phyloP scores from a whole-genome alignment of 2,329 filamentous ascomycete species.

The Aspergillus costaricaensis region DNA sequence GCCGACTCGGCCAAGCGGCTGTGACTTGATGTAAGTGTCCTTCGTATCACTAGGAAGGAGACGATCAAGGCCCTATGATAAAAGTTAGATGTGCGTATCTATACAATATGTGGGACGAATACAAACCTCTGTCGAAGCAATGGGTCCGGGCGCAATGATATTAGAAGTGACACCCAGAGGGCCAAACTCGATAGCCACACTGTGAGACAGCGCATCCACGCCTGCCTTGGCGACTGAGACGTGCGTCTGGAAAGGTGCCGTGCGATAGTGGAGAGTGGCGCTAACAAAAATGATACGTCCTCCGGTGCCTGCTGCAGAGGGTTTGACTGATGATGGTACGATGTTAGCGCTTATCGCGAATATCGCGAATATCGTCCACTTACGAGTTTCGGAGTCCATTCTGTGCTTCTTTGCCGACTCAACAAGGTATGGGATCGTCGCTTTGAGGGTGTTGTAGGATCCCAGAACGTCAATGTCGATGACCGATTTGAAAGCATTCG shows the following conservation, averaged over 20 bases:
- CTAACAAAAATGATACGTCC: conserved; percentile 89
- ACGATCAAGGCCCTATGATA: conserved; percentile 63
- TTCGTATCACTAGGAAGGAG: conserved; percentile 57
- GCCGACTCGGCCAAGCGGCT: conserved; percentile 77
- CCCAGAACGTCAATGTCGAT: conserved; percentile 96
- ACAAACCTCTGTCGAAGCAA: conserved; percentile 71
- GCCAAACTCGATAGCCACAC: conserved; percentile 84
- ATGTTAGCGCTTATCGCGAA: conserved; percentile 12
- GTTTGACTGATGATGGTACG: conserved; percentile 22
- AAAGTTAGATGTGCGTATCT: conserved; percentile 7
- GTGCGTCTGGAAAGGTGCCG: conserved; percentile 81
- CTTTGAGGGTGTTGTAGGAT: conserved; percentile 93
- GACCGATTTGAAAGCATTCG: conserved; percentile 92
- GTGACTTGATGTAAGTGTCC: conserved; percentile 47
- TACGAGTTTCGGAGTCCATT: conserved; percentile 59
- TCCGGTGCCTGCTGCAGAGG: conserved; percentile 59
- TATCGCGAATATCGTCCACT: conserved; percentile 17
- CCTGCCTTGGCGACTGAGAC: conserved; percentile 90
- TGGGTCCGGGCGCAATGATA: conserved; percentile 83
- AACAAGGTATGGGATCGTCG: conserved; percentile 78
- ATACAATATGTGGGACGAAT: background rate
- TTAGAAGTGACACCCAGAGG: conserved; percentile 86
- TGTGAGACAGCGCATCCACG: conserved; percentile 79
- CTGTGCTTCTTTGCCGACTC: conserved; percentile 68
- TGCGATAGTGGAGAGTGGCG: conserved; percentile 88